Conservation (phyloP, 1,284 basidiomycete species). For the Tilletia caries region DNA sequence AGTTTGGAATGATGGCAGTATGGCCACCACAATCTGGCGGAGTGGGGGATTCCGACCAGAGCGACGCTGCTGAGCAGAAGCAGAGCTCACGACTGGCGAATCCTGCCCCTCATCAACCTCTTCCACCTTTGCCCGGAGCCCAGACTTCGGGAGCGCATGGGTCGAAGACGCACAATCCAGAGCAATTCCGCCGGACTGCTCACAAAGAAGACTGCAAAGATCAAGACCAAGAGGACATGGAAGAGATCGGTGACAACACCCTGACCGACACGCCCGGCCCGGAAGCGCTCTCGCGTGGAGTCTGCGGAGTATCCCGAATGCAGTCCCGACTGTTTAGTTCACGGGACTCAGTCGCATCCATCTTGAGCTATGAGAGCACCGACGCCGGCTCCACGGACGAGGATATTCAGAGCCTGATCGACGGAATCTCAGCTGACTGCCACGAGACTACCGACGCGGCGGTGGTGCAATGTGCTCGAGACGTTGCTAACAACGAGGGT, state of each 20-base stretch:
- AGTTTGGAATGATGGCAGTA: neutral
- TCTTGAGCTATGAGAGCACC: constrained; percentile 10
- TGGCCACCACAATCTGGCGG: neutral
- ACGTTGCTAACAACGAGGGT: neutral
- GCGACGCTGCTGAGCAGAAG: neutral
- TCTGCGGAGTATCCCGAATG: neutral
- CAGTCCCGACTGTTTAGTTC: neutral
- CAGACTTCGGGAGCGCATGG: neutral
- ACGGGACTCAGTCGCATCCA: neutral
- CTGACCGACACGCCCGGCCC: constrained; percentile 8
- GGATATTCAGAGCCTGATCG: constrained; percentile 2
- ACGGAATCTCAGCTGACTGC: constrained; percentile 7
- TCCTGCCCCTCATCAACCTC: neutral
- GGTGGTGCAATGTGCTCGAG: neutral
- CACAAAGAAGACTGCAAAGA: neutral
- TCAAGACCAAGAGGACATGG: neutral
- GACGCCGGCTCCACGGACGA: neutral
- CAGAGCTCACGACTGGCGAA: neutral
- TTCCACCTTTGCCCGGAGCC: neutral
- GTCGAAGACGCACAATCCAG: neutral
- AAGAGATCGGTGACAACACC: constrained; percentile 9
- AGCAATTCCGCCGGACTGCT: neutral
- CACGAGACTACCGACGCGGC: neutral
- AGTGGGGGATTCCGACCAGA: neutral
- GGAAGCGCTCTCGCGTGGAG: neutral